phyloP scores from a whole-genome alignment of 805 yeast genomes.

The Candida insectorum region DNA sequence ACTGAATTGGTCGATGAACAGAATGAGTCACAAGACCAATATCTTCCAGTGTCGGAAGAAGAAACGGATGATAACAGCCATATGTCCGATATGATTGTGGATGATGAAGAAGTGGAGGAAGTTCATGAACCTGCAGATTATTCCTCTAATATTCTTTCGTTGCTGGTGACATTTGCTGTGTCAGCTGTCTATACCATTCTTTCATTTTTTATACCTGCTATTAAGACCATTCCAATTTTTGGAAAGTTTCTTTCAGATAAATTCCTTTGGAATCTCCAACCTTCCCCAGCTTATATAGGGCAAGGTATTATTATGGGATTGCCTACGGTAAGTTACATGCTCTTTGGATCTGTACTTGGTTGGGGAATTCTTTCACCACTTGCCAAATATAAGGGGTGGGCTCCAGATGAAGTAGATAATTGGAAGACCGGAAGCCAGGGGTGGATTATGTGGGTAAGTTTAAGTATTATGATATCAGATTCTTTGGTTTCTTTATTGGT shows the following conservation, averaged over 20 bases:
- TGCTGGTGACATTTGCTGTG: conserved; percentile 57
- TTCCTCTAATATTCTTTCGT: conserved; percentile 55
- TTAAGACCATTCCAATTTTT: conserved; percentile 71
- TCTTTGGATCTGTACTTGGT: conserved; percentile 83
- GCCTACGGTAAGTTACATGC: conserved; percentile 86
- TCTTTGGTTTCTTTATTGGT: conserved; percentile 77
- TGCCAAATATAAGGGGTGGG: conserved; percentile 73
- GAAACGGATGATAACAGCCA: neutral
- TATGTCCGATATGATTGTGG: too few species aligned
- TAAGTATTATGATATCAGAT: conserved; percentile 92
- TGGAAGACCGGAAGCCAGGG: conserved; percentile 96
- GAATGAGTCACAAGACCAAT: neutral
- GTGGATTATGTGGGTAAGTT: conserved; percentile 93
- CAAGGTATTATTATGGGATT: conserved; percentile 98
- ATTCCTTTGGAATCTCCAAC: conserved; percentile 86
- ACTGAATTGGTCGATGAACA: conserved; percentile 46
- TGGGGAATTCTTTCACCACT: conserved; percentile 92
- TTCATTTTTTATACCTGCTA: conserved; percentile 69
- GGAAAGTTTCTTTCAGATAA: conserved; percentile 58
- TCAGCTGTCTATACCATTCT: conserved; percentile 72
- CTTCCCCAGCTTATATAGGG: conserved; percentile 96
- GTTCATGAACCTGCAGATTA: conserved; percentile 24
- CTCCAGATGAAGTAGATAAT: conserved; percentile 83
- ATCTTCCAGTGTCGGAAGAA: too few species aligned
- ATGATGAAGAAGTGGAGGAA: conserved; percentile 1